Evolutionary conservation across 306 rosid species (phyloP).

Genomic region (Abrus pulchellus): DNA sequence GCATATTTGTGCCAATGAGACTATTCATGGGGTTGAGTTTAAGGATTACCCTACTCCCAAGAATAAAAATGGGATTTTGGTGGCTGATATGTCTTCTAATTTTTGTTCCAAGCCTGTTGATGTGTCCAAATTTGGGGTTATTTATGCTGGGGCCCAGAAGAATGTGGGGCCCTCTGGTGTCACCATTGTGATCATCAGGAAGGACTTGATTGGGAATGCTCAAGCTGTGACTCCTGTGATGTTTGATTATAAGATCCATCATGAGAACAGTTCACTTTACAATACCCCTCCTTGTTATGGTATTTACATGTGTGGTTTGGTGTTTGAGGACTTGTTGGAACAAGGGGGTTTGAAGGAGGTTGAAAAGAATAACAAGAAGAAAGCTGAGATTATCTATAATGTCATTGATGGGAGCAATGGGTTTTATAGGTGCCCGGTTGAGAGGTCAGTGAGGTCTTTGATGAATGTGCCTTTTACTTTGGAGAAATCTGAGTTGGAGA

Average conservation of each 20-base stretch:
- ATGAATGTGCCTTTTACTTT: conserved; percentile 97
- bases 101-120: conserved; percentile 96
- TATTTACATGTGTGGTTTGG: conserved; percentile 94
- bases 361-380: conserved; percentile 87
- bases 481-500: conserved; percentile 89
- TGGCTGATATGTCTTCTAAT: conserved; percentile 97
- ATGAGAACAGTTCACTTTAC: conserved; percentile 83
- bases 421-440: conserved; percentile 86
- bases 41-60: conserved; percentile 77
- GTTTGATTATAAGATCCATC: conserved; percentile 92
- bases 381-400: conserved; percentile 75
- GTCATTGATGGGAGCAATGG: conserved; percentile 86
- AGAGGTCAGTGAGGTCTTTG: conserved; percentile 85
- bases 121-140: conserved; percentile 81
- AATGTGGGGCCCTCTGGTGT: conserved; percentile 98
- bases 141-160: conserved; percentile 97
- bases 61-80: conserved; percentile 56
- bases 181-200: conserved; percentile 82
- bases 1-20: conserved; percentile 90
- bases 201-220: conserved; percentile 86
- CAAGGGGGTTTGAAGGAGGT: conserved; percentile 92
- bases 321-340: conserved; percentile 85
- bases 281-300: conserved; percentile 95
- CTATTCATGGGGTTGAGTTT: conserved; percentile 96
- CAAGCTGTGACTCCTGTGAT: conserved; percentile 82